Percentiles rank a stretch among this genome's conserved stretches.
Evolutionary conservation across 331 rosid species (phyloP).

Genomic region (Phaseolus coccineus): DNA sequence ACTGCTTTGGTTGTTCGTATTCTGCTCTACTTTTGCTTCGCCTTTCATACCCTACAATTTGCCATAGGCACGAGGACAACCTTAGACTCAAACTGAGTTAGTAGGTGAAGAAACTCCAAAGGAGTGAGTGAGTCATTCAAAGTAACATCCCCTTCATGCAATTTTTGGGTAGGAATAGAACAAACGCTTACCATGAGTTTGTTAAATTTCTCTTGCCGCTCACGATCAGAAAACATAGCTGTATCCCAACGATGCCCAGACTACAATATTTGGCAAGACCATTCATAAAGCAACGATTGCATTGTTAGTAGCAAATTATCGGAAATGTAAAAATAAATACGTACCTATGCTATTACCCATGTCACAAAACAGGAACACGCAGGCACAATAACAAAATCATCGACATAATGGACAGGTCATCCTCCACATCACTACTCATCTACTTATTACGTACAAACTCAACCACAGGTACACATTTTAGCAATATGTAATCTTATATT

Average conservation of each 20-base stretch:
- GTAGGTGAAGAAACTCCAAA: constrained; percentile 65
- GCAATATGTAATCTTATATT: constrained; percentile 5
- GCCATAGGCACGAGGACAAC: constrained; percentile 99
- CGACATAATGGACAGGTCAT: constrained; percentile 23
- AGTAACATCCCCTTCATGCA: constrained; percentile 34
- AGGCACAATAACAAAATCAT: constrained; percentile 3
- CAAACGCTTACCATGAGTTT: constrained; percentile 90
- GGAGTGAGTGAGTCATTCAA: constrained; percentile 49
- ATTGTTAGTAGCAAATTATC: constrained; percentile 37
- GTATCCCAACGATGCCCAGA: constrained; percentile 87
- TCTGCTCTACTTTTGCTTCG: constrained; percentile 67
- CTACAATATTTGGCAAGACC: constrained; percentile 55
- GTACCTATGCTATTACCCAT: not conserved
- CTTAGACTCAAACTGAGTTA: constrained; percentile 99
- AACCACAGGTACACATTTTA: constrained; percentile 18
- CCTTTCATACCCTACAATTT: constrained; percentile 99
- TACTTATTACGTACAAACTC: not conserved
- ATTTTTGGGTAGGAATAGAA: constrained; percentile 34
- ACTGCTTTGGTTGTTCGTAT: constrained; percentile 54
- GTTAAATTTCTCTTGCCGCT: constrained; percentile 95
- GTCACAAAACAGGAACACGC: constrained; percentile 28
- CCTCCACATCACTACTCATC: not conserved
- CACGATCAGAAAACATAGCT: constrained; percentile 71
- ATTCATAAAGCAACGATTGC: constrained; percentile 36
- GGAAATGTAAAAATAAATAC: constrained; percentile 31